phyloP scores from a whole-genome alignment of 257 asterid genomes.

The Solanum tarapatanum region DNA sequence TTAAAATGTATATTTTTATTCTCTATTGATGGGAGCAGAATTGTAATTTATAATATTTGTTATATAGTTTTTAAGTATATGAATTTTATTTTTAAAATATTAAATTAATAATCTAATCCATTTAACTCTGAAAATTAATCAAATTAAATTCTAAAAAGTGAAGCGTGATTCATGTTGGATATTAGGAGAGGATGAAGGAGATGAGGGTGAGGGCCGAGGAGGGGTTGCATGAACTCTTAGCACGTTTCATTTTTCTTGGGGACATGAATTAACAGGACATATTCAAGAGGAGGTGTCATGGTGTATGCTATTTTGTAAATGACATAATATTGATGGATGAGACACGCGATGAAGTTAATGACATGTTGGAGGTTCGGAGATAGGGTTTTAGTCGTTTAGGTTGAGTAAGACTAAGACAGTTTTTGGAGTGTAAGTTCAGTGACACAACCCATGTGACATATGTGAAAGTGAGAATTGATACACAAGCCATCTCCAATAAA shows the following conservation, averaged over 20 bases:
- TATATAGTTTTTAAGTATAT: too few relatives aligned
- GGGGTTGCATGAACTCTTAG: neutral
- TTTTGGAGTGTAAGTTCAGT: neutral
- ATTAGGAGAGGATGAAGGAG: neutral
- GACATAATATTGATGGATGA: neutral
- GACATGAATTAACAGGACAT: neutral
- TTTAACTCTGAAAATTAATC: too few relatives aligned
- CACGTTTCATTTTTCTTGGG: neutral
- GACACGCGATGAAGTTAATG: too few relatives aligned
- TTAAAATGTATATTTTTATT: too few relatives aligned
- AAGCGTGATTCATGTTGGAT: too few relatives aligned
- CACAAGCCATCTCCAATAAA: neutral
- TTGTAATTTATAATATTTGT: too few relatives aligned
- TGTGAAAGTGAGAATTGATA: neutral
- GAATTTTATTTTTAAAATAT: too few relatives aligned
- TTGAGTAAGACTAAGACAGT: neutral
- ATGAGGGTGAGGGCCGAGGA: too few relatives aligned
- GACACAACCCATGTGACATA: neutral
- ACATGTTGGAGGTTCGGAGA: neutral
- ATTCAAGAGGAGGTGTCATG: neutral
- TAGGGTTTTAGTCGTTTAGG: neutral
- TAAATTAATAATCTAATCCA: too few relatives aligned
- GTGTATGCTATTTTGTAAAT: neutral
- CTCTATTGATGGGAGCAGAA: neutral
- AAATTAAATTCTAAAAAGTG: too few relatives aligned